Evolutionary conservation across 2,329 filamentous ascomycete genomes (phyloP).

Genomic region (Falciphora oryzae): DNA sequence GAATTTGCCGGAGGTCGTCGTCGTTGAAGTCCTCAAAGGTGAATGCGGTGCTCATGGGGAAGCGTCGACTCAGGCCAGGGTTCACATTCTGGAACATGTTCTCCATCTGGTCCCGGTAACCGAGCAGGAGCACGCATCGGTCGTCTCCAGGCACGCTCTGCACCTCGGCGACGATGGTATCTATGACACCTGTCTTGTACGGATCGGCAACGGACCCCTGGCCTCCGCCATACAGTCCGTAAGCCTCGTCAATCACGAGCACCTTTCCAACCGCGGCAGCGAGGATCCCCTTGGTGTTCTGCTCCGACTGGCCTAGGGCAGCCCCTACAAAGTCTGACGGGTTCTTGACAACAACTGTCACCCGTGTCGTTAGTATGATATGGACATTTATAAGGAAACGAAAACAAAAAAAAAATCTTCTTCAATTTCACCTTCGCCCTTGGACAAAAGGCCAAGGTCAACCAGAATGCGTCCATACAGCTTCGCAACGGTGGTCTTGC

Average conservation of each 20-base stretch:
- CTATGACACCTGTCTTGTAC: constrained; percentile 61
- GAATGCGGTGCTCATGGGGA: constrained; percentile 59
- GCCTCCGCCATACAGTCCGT: constrained; percentile 50
- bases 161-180: constrained; percentile 69
- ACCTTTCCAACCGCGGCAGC: constrained; percentile 64
- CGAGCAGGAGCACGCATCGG: constrained; percentile 64
- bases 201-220: constrained; percentile 25
- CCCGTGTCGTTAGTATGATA: background rate
- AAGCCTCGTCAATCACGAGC: constrained; percentile 75
- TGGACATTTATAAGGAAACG: background rate
- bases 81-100: constrained; percentile 71
- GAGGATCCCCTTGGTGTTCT: constrained; percentile 66
- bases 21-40: constrained; percentile 63
- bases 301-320: constrained; percentile 60
- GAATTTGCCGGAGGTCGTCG: constrained; percentile 49
- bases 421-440: constrained; percentile 55
- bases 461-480: constrained; percentile 64
- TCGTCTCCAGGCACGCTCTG: constrained; percentile 66
- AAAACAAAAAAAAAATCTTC: background rate
- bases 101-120: constrained; percentile 65
- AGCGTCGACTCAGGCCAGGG: constrained; percentile 61
- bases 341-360: constrained; percentile 59
- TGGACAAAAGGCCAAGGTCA: constrained; percentile 61
- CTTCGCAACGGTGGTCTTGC: constrained; percentile 71
- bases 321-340: constrained; percentile 67